phyloP scores from a whole-genome alignment of 2,329 filamentous ascomycete species.

The Colletotrichum phormii region DNA sequence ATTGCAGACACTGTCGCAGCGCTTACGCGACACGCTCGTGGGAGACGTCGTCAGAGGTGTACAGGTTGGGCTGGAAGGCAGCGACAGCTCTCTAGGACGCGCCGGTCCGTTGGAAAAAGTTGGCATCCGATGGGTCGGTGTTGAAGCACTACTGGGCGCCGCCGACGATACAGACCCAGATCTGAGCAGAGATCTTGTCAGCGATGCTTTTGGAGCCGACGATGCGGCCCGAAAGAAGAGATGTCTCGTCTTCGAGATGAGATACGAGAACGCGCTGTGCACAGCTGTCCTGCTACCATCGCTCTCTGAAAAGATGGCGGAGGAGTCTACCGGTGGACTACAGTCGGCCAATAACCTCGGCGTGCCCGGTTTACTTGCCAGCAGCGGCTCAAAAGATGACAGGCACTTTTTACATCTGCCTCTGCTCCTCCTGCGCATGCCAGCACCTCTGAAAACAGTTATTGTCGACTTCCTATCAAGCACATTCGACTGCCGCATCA shows the following conservation, averaged over 20 bases:
- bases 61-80: constrained; percentile 60
- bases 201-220: constrained; percentile 3
- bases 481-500: constrained; percentile 68
- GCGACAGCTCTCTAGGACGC: constrained; percentile 51
- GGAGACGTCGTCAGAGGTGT: constrained; percentile 71
- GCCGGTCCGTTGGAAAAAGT: constrained; percentile 60
- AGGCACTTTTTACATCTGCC: constrained; percentile 60
- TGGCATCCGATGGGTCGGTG: constrained; percentile 58
- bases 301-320: constrained; percentile 22
- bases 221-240: constrained; percentile 38
- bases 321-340: not conserved
- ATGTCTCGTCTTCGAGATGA: constrained; percentile 58
- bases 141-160: constrained; percentile 47
- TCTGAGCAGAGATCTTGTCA: constrained; percentile 19
- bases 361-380: constrained; percentile 12
- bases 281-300: constrained; percentile 62
- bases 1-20: constrained; percentile 57
- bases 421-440: constrained; percentile 67
- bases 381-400: constrained; percentile 29
- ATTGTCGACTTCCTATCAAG: constrained; percentile 63
- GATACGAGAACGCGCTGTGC: constrained; percentile 65
- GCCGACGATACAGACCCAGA: constrained; percentile 17
- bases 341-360: not conserved
- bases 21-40: constrained; percentile 65
- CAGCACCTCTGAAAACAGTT: constrained; percentile 60